Evolutionary conservation across 495 filamentous ascomycete species (phyloP).

Genomic region (Penicillium longicatenatum): DNA sequence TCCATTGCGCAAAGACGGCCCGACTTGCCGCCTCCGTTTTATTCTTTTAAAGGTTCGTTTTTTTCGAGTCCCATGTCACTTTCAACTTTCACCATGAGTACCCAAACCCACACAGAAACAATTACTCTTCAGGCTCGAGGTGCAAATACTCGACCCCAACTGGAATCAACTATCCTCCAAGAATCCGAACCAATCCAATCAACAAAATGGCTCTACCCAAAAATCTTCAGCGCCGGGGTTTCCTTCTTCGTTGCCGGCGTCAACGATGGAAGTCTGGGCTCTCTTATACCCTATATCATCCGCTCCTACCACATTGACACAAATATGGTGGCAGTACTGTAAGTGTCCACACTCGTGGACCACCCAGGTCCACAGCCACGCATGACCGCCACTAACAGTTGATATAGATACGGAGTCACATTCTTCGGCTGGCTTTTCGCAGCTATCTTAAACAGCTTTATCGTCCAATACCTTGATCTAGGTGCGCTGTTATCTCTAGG

Average conservation of each 20-base stretch:
- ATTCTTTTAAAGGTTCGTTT: no score
- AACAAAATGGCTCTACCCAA: constrained; percentile 26
- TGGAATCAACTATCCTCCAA: not conserved
- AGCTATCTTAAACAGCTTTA: constrained; percentile 31
- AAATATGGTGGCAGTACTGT: constrained; percentile 32
- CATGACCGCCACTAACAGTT: not conserved
- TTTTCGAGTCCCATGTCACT: no score
- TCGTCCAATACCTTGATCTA: constrained; percentile 30
- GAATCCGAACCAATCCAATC: not conserved
- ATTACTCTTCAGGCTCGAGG: constrained; percentile 11
- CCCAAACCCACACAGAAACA: constrained; percentile 19
- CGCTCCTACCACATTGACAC: constrained; percentile 49
- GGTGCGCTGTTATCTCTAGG: constrained; percentile 29
- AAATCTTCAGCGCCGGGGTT: constrained; percentile 29
- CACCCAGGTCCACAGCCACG: no score
- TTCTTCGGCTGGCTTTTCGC: constrained; percentile 36
- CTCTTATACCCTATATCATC: constrained; percentile 57
- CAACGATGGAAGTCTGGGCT: constrained; percentile 54
- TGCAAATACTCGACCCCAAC: not conserved
- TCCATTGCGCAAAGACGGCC: not conserved
- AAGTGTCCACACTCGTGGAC: no score
- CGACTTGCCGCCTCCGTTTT: not conserved
- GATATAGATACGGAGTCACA: constrained; percentile 28
- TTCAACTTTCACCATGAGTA: constrained; percentile 10
- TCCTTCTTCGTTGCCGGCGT: constrained; percentile 35